phyloP scores from a whole-genome alignment of 2,329 filamentous ascomycete species.

The Sporothrix globosa region DNA sequence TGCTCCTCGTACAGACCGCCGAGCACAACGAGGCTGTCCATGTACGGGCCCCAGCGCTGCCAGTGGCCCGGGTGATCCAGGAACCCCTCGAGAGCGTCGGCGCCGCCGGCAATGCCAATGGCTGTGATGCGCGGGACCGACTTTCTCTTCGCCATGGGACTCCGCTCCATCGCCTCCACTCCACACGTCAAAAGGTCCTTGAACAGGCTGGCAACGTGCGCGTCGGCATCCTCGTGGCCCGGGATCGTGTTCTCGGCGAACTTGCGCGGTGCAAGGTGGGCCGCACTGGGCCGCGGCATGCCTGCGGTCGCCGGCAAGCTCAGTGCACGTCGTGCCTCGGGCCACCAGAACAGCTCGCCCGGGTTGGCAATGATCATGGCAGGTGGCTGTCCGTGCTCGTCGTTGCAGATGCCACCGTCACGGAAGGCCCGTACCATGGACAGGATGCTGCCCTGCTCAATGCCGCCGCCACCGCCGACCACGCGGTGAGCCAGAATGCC shows the following conservation, averaged over 20 bases:
- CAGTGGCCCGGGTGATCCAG: slow-evolving; percentile 61
- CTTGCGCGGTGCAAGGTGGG: slow-evolving; percentile 56
- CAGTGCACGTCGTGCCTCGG: slow-evolving; percentile 62
- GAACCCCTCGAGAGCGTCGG: slow-evolving; percentile 60
- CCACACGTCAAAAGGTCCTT: slow-evolving; percentile 60
- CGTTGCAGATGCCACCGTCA: too few relatives aligned
- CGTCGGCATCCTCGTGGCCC: slow-evolving; percentile 57
- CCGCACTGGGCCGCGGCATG: slow-evolving; percentile 64
- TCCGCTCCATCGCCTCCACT: too few relatives aligned
- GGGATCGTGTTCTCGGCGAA: slow-evolving; percentile 42
- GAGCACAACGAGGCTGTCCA: slow-evolving; percentile 56
- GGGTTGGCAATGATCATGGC: slow-evolving; percentile 77
- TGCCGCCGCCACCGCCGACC: slow-evolving; percentile 63
- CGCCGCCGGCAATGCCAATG: slow-evolving; percentile 70
- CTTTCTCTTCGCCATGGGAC: slow-evolving; percentile 4
- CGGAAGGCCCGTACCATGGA: slow-evolving; percentile 53
- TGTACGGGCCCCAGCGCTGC: slow-evolving; percentile 47
- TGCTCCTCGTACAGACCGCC: slow-evolving; percentile 51
- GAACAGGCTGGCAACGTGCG: slow-evolving; percentile 71
- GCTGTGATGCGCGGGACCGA: slow-evolving; percentile 67
- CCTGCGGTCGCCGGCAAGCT: slow-evolving; percentile 60
- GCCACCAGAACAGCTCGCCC: slow-evolving; percentile 77
- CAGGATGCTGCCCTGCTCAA: slow-evolving; percentile 71
- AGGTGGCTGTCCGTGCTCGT: slow-evolving; percentile 29
- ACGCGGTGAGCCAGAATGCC: slow-evolving; percentile 74